phyloP scores from a whole-genome alignment of 306 rosid species.

The Malus asiatica region DNA sequence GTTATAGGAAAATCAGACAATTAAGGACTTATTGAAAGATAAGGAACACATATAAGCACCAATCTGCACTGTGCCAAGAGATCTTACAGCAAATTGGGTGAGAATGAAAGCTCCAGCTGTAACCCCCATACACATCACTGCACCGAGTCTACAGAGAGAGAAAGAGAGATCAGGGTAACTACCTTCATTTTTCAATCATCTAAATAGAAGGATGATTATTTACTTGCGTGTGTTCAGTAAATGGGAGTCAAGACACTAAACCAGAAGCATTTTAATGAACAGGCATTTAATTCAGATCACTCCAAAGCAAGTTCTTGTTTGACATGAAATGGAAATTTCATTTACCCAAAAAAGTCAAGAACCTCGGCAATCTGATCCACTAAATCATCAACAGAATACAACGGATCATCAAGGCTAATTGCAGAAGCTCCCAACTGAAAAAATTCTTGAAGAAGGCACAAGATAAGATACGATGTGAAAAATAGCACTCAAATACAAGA shows the following conservation, averaged over 20 bases:
- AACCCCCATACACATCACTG: constrained; percentile 97
- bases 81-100: constrained; percentile 82
- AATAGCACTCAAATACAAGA: constrained; percentile 12
- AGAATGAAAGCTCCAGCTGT: constrained; percentile 95
- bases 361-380: constrained; percentile 96
- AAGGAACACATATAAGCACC: background rate
- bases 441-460: constrained; percentile 54
- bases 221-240: background rate
- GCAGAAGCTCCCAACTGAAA: constrained; percentile 92
- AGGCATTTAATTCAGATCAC: background rate
- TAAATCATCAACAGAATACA: constrained; percentile 79
- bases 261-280: background rate
- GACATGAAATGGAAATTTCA: constrained; percentile 6
- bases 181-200: background rate
- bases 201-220: background rate
- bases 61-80: background rate
- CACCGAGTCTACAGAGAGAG: constrained; percentile 48
- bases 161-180: constrained; percentile 17
- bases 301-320: background rate
- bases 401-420: constrained; percentile 44
- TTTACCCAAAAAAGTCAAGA: constrained; percentile 83
- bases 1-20: constrained; percentile 11
- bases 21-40: constrained; percentile 1
- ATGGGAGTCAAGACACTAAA: background rate
- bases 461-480: constrained; percentile 37